phyloP scores from a whole-genome alignment of 2,329 filamentous ascomycete genomes.

The Fusarium pseudonygamai region DNA sequence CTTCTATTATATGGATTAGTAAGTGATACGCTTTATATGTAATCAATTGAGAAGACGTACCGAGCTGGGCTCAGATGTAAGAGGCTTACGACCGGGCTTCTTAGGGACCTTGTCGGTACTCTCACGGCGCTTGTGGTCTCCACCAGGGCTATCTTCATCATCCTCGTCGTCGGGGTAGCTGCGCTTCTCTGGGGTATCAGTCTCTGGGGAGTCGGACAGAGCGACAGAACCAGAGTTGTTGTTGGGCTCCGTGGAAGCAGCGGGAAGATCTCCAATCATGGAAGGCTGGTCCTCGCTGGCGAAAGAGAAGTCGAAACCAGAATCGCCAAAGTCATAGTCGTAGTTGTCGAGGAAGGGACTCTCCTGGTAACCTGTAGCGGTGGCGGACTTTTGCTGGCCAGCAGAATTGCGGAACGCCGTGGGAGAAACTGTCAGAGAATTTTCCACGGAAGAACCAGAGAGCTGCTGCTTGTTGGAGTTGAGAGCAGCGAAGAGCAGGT shows the following conservation, averaged over 20 bases:
- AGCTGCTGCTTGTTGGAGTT: slow-evolving; percentile 69
- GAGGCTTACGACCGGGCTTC: slow-evolving; percentile 95
- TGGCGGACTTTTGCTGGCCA: slow-evolving; percentile 53
- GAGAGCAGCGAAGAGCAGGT: slow-evolving; percentile 77
- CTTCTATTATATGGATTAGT: slow-evolving; percentile 65
- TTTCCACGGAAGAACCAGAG: slow-evolving; percentile 49
- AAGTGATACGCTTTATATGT: background rate
- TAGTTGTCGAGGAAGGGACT: slow-evolving; percentile 84
- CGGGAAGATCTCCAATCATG: slow-evolving; percentile 80
- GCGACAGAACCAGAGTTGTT: slow-evolving; percentile 51
- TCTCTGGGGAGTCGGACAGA: slow-evolving; percentile 68
- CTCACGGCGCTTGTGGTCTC: slow-evolving; percentile 76
- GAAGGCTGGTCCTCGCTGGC: slow-evolving; percentile 63
- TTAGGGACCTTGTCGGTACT: slow-evolving; percentile 87
- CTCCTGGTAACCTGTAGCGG: slow-evolving; percentile 65
- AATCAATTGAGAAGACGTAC: slow-evolving; percentile 66
- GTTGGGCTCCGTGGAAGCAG: slow-evolving; percentile 1
- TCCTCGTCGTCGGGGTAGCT: slow-evolving; percentile 77
- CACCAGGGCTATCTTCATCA: slow-evolving; percentile 62
- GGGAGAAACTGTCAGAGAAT: slow-evolving; percentile 57
- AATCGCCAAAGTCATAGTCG: slow-evolving; percentile 80
- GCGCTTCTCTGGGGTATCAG: slow-evolving; percentile 70
- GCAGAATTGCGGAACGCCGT: slow-evolving; percentile 61
- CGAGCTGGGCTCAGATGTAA: slow-evolving; percentile 94
- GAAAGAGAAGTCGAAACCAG: slow-evolving; percentile 74